Percentiles rank a stretch among this genome's conserved stretches.
Conservation (phyloP, 1,284 basidiomycete species). For the Cryptococcus amylolentus region DNA sequence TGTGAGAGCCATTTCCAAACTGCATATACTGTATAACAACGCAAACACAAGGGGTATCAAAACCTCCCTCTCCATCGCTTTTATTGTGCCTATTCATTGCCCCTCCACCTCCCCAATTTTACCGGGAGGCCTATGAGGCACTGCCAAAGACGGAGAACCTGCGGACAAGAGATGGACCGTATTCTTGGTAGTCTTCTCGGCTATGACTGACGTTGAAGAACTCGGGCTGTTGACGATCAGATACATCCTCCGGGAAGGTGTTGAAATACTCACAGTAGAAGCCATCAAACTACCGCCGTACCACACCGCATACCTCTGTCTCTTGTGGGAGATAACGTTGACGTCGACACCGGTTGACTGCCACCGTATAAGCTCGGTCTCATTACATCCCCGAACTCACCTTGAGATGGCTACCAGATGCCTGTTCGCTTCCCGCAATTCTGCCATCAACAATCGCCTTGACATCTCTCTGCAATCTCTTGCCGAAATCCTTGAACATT, state of each 20-base stretch:
- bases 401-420: slow-evolving; percentile 72
- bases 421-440: slow-evolving; percentile 70
- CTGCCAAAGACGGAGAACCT: slow-evolving; percentile 93
- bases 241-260: neutral
- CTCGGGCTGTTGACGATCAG: slow-evolving; percentile 64
- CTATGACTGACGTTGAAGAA: slow-evolving; percentile 98
- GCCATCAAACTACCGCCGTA: slow-evolving; percentile 94
- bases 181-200: slow-evolving; percentile 95
- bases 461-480: slow-evolving; percentile 90
- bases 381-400: slow-evolving; percentile 50
- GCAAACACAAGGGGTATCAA: too few species aligned
- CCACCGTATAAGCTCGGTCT: neutral
- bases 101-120: neutral
- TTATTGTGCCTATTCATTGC: neutral
- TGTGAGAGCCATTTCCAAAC: too few species aligned
- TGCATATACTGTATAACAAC: too few species aligned
- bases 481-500: slow-evolving; percentile 59
- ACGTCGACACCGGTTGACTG: slow-evolving; percentile 92
- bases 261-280: slow-evolving; percentile 63
- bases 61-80: neutral
- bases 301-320: slow-evolving; percentile 98
- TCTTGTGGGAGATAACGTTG: slow-evolving; percentile 97
- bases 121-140: slow-evolving; percentile 57
- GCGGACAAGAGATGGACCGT: slow-evolving; percentile 92
- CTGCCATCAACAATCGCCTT: slow-evolving; percentile 90